phyloP scores from a whole-genome alignment of 2,329 filamentous ascomycete genomes.

The Ophiosphaerella narmari region DNA sequence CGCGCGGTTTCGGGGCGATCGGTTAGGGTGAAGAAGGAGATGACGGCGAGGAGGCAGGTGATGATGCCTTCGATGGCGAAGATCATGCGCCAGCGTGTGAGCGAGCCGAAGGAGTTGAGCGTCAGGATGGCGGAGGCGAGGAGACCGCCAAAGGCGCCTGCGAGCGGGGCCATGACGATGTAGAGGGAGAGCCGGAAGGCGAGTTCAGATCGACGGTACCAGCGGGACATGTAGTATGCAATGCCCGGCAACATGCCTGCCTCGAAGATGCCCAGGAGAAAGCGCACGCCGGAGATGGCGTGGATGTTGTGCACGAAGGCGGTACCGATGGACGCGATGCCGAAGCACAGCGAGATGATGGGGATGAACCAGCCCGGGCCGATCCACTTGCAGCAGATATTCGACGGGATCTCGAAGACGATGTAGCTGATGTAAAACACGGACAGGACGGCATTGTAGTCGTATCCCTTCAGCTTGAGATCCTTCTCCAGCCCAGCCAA shows the following conservation, averaged over 20 bases:
- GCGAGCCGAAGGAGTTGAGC: conserved; percentile 61
- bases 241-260: conserved; percentile 76
- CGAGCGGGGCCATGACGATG: conserved; percentile 71
- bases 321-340: conserved; percentile 65
- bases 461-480: conserved; percentile 62
- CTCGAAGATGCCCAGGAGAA: conserved; percentile 69
- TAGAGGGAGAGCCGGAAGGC: conserved; percentile 70
- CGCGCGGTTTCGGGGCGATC: conserved; percentile 70
- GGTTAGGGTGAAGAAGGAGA: conserved; percentile 68
- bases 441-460: conserved; percentile 71
- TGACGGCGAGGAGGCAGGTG: conserved; percentile 60
- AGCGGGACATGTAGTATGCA: conserved; percentile 72
- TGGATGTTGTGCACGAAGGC: conserved; percentile 65
- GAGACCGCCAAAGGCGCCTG: conserved; percentile 72
- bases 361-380: conserved; percentile 76
- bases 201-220: conserved; percentile 72
- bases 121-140: conserved; percentile 65
- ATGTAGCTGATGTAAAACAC: conserved; percentile 77
- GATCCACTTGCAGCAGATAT: conserved; percentile 70
- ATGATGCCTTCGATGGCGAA: conserved; percentile 74
- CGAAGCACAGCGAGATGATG: conserved; percentile 64
- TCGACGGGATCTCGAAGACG: conserved; percentile 62
- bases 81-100: conserved; percentile 70
- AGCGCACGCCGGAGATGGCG: conserved; percentile 64
- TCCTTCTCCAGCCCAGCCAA: conserved; percentile 69